Base-by-base conservation (phyloP, 345 rosid genomes). In the Acer campestre region DNA sequence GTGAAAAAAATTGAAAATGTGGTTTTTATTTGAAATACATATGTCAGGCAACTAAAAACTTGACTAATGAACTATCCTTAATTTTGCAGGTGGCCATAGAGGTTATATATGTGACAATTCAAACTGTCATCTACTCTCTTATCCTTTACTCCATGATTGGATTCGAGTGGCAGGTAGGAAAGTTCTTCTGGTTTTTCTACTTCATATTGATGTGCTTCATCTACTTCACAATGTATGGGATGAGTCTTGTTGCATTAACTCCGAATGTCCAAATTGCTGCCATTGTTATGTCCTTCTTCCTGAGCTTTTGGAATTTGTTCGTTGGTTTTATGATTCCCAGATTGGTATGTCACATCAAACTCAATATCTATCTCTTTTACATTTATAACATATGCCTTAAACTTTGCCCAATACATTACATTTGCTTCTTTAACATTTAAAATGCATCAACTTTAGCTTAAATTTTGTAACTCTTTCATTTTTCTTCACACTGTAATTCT, bases 241-340 rank as follows among this genome's bases (percentile, higher is more conserved):
- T 94, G 97, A 94, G 93, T 97, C 63, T 86, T 73, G 88, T 89
- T 4, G 95, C 97, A 13, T 71, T 94, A 73, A 91, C 95, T 68
- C 97, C 97, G 0, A 87, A 87, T 83, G 87, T 80, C 53, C 95
- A 94, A 84, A 80, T 93, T 35, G 94, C 92, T 1, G 91, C 95
- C 64, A 85, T 94, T 74, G 79, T 69, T 78, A 88, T 89, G 97
- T 82, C 92, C 22, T 94, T 94, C 93, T 93, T 91, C 92, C 78
- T 91, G 59, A 83, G 92, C 73, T 85, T 93, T 23, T 93, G 98
- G 98, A 94, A 93, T 84, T 85, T 94, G 81, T 94, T 94, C 85
- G 84, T 93, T 1, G 98, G 97, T 66, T 94, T 93, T 73, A 85
- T 93, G 70, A 70, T 94, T 67, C 84, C 98, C 1, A 85, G 98